phyloP scores from a whole-genome alignment of 129 eudicot genomes.

The Scalesia atractyloides region DNA sequence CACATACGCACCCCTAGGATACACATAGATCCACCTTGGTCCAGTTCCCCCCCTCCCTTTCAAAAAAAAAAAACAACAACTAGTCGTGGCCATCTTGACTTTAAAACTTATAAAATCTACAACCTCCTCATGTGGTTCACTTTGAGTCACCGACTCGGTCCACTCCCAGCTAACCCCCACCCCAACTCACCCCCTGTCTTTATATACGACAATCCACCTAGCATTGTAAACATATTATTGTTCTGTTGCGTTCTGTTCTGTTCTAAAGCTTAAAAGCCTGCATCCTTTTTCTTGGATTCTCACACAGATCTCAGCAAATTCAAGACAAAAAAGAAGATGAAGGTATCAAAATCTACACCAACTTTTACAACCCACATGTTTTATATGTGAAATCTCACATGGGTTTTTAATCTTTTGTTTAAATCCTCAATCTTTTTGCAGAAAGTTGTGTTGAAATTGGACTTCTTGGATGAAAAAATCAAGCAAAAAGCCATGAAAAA shows the following conservation, averaged over 20 bases:
- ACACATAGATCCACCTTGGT: too few species aligned
- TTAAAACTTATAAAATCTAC: too few species aligned
- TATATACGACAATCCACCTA: slow-evolving; percentile 28
- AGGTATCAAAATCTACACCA: slow-evolving; percentile 16
- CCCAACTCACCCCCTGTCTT: background rate
- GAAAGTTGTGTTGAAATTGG: slow-evolving; percentile 85
- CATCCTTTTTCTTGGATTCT: slow-evolving; percentile 19
- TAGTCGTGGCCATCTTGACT: too few species aligned
- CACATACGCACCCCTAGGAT: too few species aligned
- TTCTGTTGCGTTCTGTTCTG: slow-evolving; percentile 23
- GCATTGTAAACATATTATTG: slow-evolving; percentile 32
- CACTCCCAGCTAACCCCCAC: background rate
- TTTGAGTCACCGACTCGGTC: background rate
- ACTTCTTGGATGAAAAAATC: slow-evolving; percentile 57
- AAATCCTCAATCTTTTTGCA: slow-evolving; percentile 30
- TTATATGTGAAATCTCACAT: background rate
- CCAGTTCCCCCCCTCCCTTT: too few species aligned
- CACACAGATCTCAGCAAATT: slow-evolving; percentile 35
- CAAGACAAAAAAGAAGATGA: slow-evolving; percentile 27
- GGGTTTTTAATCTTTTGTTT: slow-evolving; percentile 4
- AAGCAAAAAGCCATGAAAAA: slow-evolving; percentile 88
- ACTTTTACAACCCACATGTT: background rate
- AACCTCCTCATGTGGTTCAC: too few species aligned
- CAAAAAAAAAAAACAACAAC: too few species aligned
- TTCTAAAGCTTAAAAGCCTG: slow-evolving; percentile 7